Evolutionary conservation across 2,329 filamentous ascomycete species (phyloP).

Genomic region (Coniochaeta sp.): DNA sequence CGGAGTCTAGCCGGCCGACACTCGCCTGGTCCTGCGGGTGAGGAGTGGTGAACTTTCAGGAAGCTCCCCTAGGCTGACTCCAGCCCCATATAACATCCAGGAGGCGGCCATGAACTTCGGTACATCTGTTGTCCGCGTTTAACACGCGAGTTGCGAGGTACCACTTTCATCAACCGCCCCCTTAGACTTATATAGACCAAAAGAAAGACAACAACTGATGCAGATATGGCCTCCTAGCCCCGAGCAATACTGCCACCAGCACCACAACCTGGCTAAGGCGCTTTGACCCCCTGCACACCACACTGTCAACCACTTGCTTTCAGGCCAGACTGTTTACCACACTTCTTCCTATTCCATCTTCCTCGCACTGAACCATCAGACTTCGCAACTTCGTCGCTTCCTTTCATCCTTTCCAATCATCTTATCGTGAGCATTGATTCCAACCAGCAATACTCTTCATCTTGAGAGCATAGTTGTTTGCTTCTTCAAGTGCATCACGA

Average conservation of each 20-base stretch:
- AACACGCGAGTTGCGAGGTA: not conserved
- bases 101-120: not conserved
- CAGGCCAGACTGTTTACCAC: not conserved
- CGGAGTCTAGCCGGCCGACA: not conserved
- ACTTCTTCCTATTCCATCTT: not conserved
- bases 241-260: not conserved
- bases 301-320: not conserved
- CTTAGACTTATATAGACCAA: not conserved
- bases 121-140: not conserved
- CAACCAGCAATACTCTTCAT: not conserved
- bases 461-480: not conserved
- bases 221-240: not conserved
- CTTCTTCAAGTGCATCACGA: not conserved
- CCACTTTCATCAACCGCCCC: not conserved
- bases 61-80: not conserved
- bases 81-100: not conserved
- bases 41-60: not conserved
- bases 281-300: not conserved
- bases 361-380: not conserved
- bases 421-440: not conserved
- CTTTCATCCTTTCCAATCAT: not conserved
- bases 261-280: not conserved
- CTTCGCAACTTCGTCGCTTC: not conserved
- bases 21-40: not conserved
- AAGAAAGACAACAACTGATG: not conserved